Conservation (phyloP, 768 basidiomycete species). For the Russula vinacea region DNA sequence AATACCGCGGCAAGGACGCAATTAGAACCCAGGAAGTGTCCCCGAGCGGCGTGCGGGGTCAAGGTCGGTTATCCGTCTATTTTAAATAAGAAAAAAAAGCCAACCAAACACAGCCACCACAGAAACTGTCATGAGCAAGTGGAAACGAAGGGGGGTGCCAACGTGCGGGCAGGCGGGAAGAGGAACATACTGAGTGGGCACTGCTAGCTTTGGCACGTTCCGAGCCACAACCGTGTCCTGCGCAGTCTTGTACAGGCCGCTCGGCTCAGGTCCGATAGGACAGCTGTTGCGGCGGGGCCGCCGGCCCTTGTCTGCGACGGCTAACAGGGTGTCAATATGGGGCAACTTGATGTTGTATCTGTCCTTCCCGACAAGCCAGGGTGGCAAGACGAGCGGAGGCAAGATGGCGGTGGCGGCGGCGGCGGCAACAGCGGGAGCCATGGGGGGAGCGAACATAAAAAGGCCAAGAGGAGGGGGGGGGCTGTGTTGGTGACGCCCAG, state of each 20-base stretch:
- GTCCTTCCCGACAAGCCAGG: slow-evolving; percentile 14
- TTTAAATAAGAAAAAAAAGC: not conserved
- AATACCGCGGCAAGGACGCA: not conserved
- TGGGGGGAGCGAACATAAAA: not conserved
- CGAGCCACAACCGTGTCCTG: slow-evolving; percentile 15
- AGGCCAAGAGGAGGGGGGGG: not conserved
- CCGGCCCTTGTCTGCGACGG: slow-evolving; percentile 22
- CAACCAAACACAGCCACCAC: not conserved
- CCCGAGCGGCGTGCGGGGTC: slow-evolving; percentile 2
- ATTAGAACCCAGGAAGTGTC: not conserved
- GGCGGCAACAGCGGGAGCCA: not conserved
- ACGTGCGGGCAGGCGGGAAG: not conserved
- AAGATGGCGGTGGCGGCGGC: not conserved
- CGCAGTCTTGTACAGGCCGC: slow-evolving; percentile 23
- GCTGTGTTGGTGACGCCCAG: slow-evolving; percentile 7
- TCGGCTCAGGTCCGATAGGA: slow-evolving; percentile 17
- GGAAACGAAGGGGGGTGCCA: not conserved
- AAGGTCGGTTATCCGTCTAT: slow-evolving; percentile 6
- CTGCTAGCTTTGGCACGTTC: slow-evolving; percentile 17
- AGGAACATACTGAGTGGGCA: slow-evolving; percentile 15
- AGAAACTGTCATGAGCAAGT: not conserved
- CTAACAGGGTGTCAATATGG: slow-evolving; percentile 12
- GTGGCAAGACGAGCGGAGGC: slow-evolving; percentile 17
- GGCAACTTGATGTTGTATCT: slow-evolving; percentile 15
- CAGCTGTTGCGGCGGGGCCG: slow-evolving; percentile 7